Percentiles rank a stretch among this genome's conserved stretches.
Conservation (phyloP, 2,329 filamentous ascomycete species). For the Metarhizium brunneum region DNA sequence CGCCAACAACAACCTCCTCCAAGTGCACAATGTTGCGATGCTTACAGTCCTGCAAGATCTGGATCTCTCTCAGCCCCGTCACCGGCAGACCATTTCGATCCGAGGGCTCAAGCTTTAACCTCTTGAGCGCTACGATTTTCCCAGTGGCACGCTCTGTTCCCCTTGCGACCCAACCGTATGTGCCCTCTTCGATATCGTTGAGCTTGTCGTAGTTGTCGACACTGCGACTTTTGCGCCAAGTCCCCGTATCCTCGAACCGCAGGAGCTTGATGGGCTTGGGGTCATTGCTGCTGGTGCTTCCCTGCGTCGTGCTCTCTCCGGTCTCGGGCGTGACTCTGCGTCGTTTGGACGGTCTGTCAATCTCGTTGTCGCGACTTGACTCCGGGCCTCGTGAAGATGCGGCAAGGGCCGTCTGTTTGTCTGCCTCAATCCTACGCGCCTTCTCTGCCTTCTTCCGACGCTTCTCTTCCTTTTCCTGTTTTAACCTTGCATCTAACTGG, state of each 20-base stretch:
- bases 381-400: constrained; percentile 3
- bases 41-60: constrained; percentile 71
- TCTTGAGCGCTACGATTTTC: constrained; percentile 82
- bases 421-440: constrained; percentile 54
- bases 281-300: not conserved
- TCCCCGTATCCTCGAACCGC: constrained; percentile 53
- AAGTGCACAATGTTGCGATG: constrained; percentile 79
- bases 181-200: constrained; percentile 96
- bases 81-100: constrained; percentile 75
- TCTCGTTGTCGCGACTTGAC: constrained; percentile 18
- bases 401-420: not conserved
- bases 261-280: constrained; percentile 45
- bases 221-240: constrained; percentile 64
- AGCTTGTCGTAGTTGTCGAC: constrained; percentile 85
- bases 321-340: constrained; percentile 45
- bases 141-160: constrained; percentile 67
- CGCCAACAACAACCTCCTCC: constrained; percentile 75
- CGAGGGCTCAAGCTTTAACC: constrained; percentile 76
- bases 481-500: constrained; percentile 61
- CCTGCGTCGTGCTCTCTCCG: constrained; percentile 10
- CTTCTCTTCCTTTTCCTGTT: constrained; percentile 82
- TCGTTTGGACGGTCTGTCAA: constrained; percentile 49
- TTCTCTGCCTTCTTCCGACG: constrained; percentile 76
- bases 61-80: constrained; percentile 87
- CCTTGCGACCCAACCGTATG: constrained; percentile 88